A percentile compares a stretch with the other conserved stretches of the same genome.
phyloP scores from a whole-genome alignment of 768 basidiomycete species.

The Imleria badia region DNA sequence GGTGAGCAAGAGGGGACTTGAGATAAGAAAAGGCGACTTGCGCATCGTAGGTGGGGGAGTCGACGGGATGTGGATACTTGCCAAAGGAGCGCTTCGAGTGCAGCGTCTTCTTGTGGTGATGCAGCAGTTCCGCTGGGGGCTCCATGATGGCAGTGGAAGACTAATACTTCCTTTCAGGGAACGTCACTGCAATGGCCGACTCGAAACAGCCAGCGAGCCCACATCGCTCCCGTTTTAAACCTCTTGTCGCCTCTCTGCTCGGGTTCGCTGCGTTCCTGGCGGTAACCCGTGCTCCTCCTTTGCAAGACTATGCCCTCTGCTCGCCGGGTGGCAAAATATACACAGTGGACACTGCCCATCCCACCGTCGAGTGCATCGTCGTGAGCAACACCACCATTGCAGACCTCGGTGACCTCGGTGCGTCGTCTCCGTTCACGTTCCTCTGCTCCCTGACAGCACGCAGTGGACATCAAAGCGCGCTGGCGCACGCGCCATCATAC shows the following conservation, averaged over 20 bases:
- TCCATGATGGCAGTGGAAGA: slow-evolving; percentile 18
- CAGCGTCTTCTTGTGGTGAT: slow-evolving; percentile 35
- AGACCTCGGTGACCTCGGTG: slow-evolving; percentile 51
- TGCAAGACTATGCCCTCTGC: slow-evolving; percentile 55
- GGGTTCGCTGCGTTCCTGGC: slow-evolving; percentile 6
- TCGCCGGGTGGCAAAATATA: slow-evolving; percentile 55
- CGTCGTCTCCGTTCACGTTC: slow-evolving; percentile 8
- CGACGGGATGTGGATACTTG: slow-evolving; percentile 58
- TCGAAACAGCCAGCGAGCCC: neutral
- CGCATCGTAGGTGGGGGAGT: slow-evolving; percentile 80
- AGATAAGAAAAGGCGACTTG: slow-evolving; percentile 31
- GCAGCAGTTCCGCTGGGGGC: slow-evolving; percentile 19
- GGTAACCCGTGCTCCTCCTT: neutral
- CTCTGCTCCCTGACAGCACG: neutral
- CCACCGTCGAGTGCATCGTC: slow-evolving; percentile 61
- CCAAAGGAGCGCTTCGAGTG: slow-evolving; percentile 65
- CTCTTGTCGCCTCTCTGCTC: slow-evolving; percentile 7
- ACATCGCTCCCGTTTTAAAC: neutral
- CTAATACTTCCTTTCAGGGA: too few species aligned
- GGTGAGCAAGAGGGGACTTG: slow-evolving; percentile 5
- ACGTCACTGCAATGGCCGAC: neutral
- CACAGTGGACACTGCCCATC: slow-evolving; percentile 58
- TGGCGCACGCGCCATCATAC: slow-evolving; percentile 16
- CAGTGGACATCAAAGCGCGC: slow-evolving; percentile 27
- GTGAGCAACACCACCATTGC: slow-evolving; percentile 48